These are phyloP conservation scores for Cryptosporidium andersoni DNA, from an alignment of 169 alveolate species.

Conservation along the genomic window DNA sequence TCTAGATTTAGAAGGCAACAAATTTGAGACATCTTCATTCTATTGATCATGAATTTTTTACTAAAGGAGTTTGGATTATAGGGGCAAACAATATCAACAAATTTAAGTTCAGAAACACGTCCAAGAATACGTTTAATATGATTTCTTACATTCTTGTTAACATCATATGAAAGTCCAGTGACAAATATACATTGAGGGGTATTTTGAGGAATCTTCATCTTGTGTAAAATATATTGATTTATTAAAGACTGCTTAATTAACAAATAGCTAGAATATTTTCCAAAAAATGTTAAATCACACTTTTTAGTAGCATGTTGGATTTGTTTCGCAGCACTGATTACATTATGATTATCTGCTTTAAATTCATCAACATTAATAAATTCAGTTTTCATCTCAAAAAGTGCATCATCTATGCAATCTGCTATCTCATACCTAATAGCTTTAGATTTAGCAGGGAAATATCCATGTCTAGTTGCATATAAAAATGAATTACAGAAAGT, in stretches of 20 bases:
- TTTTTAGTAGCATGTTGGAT: too few species aligned
- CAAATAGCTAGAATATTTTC: constrained; percentile 33
- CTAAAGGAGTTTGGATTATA: constrained; percentile 12
- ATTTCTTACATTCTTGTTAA: not conserved
- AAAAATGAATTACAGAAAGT: constrained; percentile 75
- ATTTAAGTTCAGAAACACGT: constrained; percentile 17
- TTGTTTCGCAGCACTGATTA: not conserved
- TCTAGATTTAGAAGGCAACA: not conserved
- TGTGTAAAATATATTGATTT: constrained; percentile 25
- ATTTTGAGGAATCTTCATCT: not conserved
- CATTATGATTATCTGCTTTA: constrained; percentile 7
- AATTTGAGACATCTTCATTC: not conserved
- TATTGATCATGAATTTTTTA: constrained; percentile 9
- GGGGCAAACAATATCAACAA: constrained; percentile 25
- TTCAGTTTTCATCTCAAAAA: constrained; percentile 18
- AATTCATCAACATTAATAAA: not conserved
- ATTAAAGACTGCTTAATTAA: constrained; percentile 29
- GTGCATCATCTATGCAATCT: constrained; percentile 73
- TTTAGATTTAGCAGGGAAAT: constrained; percentile 74
- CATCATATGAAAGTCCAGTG: constrained; percentile 20
- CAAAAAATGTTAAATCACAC: constrained; percentile 8
- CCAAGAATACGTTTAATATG: not conserved
- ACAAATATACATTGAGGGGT: constrained; percentile 6
- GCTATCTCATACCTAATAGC: constrained; percentile 72
- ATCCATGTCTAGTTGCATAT: constrained; percentile 73